Evolutionary conservation across 352 stramenopile species (phyloP).

Genomic region (Globisporangium cederbergense): DNA sequence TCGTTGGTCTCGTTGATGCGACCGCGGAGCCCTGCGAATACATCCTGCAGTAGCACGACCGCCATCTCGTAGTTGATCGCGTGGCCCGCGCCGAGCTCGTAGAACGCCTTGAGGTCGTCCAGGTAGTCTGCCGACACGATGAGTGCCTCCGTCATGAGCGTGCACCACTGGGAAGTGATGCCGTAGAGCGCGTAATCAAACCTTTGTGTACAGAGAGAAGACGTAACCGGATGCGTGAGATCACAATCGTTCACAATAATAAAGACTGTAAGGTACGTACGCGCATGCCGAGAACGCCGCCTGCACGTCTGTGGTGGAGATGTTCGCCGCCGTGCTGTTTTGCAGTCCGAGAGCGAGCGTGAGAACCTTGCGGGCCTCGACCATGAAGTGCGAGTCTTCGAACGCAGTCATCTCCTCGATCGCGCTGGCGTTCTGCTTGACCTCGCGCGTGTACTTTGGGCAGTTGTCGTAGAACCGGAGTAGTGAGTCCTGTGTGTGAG

Average conservation of each 20-base stretch:
- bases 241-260: too few species aligned
- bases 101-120: constrained; percentile 70
- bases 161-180: constrained; percentile 53
- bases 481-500: constrained; percentile 33
- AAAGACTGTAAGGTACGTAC: constrained; percentile 24
- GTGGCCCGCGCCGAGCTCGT: constrained; percentile 51
- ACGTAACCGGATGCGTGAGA: background rate
- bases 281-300: constrained; percentile 61
- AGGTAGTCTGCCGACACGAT: constrained; percentile 55
- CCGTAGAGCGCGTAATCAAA: constrained; percentile 68
- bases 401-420: constrained; percentile 40
- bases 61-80: constrained; percentile 79
- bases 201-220: constrained; percentile 13
- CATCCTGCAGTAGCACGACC: constrained; percentile 51
- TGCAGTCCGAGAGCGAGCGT: constrained; percentile 37
- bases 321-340: constrained; percentile 1
- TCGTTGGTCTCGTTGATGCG: constrained; percentile 31
- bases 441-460: constrained; percentile 44
- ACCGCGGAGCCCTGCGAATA: constrained; percentile 45
- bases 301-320: constrained; percentile 41
- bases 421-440: constrained; percentile 52
- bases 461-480: constrained; percentile 74
- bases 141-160: constrained; percentile 39
- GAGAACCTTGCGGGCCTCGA: constrained; percentile 25
- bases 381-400: constrained; percentile 30